phyloP scores from a whole-genome alignment of 2,329 filamentous ascomycete species.

The Trichoderma citrinoviride region DNA sequence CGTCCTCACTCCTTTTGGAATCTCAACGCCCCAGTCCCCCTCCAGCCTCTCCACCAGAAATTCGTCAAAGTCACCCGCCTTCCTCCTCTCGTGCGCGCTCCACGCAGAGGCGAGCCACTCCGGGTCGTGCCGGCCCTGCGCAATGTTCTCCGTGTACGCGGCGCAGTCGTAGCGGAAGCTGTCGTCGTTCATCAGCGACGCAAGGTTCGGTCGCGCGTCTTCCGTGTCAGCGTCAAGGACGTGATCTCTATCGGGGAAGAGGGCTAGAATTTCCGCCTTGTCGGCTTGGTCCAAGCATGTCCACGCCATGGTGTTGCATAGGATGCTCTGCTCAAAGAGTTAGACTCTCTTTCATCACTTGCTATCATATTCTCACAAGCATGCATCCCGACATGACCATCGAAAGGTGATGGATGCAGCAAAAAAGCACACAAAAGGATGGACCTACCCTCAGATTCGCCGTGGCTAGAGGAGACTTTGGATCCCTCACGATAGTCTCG shows the following conservation, averaged over 20 bases:
- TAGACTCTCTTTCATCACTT: background rate
- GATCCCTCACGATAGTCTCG: conserved; percentile 37
- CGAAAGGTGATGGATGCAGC: background rate
- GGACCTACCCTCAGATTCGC: conserved; percentile 39
- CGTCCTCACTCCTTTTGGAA: conserved; percentile 37
- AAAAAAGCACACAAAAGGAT: background rate
- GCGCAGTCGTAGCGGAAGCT: conserved; percentile 48
- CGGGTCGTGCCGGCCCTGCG: conserved; percentile 49
- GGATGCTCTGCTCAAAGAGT: conserved; percentile 32
- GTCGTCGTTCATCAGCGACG: conserved; percentile 45
- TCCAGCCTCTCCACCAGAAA: conserved; percentile 46
- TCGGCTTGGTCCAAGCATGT: conserved; percentile 36
- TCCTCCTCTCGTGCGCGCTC: conserved; percentile 49
- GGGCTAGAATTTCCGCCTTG: conserved; percentile 36
- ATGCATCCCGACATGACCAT: too few species aligned
- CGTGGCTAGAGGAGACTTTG: conserved; percentile 40
- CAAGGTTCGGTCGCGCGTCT: conserved; percentile 42
- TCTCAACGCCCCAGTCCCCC: conserved; percentile 46
- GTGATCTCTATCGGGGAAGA: conserved; percentile 40
- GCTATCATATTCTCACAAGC: background rate
- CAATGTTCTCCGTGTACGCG: conserved; percentile 46
- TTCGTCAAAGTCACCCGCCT: conserved; percentile 49
- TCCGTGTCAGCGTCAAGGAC: conserved; percentile 38
- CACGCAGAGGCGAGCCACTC: conserved; percentile 54
- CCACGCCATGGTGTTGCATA: conserved; percentile 42